Base-by-base conservation (phyloP, 176 grass and related monocot genomes). In the Hsuehochloa calcarea region DNA sequence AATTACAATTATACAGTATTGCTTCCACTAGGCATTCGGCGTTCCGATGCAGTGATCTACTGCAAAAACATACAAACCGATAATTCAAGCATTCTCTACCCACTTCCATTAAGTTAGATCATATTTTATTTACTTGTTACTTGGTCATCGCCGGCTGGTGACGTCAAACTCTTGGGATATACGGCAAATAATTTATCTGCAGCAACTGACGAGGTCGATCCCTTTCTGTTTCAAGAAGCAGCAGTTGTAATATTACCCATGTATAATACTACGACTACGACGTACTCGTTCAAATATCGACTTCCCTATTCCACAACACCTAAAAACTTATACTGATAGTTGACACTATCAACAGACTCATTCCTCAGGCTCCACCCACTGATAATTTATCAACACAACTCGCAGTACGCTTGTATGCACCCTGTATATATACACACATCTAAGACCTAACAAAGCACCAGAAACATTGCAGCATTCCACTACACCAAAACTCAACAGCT, bases 191-290 rank as follows among this genome's bases (percentile, higher is more conserved):
- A 47, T 25, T 29, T 12, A 58, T 13, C 38, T 38, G 25, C 3
- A 22, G n/a, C 61, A 54, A 45, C 59, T 54, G 45, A 84, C 71
- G 31, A 67, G 37, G n/a, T 55, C n/a, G n/a, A n/a, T n/a, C 71
- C 46, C n/a, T 26, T 14, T 84, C n/a, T 67, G 15, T 22, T 4
- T 31, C 56, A 69, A 38, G 38, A 17, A 46, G 49, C 38, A 9
- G 49, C 27, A 13, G 14, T 7, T 34, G 27, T 3, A 64, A 65
- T 22, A 58, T 58, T 22, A 54, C 46, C 20, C 65, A 38, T 7
- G 9, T 61, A 27, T 17, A 8, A 14, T 31, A 8, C 5, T 29
- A 63, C 13, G 34, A 6, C 26, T 63, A 29, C 4, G 5, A 64
- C 61, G 1, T 34, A 31, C 26, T 64, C 61, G 14, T 65, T 65